Percentiles rank a stretch among this genome's conserved stretches.
Conservation (phyloP, 192 early-diverging fungal genomes). For the Lobulomyces angularis region DNA sequence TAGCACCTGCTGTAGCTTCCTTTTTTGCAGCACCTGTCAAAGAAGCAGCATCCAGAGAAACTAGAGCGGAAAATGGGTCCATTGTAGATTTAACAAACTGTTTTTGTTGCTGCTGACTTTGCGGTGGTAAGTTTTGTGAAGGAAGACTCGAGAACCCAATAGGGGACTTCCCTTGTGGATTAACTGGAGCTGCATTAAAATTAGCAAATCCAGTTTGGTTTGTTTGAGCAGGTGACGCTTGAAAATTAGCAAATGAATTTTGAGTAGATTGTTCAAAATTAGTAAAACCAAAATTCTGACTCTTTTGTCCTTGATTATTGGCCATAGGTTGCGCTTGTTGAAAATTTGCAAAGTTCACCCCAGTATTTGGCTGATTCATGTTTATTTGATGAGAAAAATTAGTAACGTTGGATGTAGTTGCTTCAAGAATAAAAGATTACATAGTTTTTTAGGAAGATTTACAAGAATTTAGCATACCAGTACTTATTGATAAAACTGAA, state of each 20-base stretch:
- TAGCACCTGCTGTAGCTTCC: slow-evolving; percentile 17
- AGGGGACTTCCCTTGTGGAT: no score
- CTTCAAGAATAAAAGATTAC: no score
- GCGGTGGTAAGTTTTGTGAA: no score
- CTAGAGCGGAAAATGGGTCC: slow-evolving; percentile 27
- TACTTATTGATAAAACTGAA: slow-evolving; percentile 18
- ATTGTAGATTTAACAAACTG: slow-evolving; percentile 1
- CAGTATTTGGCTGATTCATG: no score
- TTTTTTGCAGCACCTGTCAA: slow-evolving; percentile 17
- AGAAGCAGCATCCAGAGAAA: slow-evolving; percentile 28
- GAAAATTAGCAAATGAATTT: slow-evolving; percentile 1
- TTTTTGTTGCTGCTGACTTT: no score
- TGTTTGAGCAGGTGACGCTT: slow-evolving; percentile 6
- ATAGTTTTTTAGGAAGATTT: no score
- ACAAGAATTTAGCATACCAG: slow-evolving; percentile 10
- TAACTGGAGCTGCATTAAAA: not conserved
- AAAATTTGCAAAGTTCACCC: slow-evolving; percentile 23
- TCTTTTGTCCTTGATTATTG: not conserved
- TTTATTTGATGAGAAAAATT: no score
- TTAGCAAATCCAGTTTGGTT: slow-evolving; percentile 1
- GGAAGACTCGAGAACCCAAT: no score
- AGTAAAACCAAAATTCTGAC: no score
- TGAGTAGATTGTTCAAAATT: no score
- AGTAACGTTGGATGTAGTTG: no score
- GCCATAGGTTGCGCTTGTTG: slow-evolving; percentile 9